Percentiles rank a stretch among this genome's conserved stretches.
These are phyloP conservation scores for Madurella mycetomatis DNA, from an alignment of 2,329 filamentous ascomycete species.

Conservation along the genomic window DNA sequence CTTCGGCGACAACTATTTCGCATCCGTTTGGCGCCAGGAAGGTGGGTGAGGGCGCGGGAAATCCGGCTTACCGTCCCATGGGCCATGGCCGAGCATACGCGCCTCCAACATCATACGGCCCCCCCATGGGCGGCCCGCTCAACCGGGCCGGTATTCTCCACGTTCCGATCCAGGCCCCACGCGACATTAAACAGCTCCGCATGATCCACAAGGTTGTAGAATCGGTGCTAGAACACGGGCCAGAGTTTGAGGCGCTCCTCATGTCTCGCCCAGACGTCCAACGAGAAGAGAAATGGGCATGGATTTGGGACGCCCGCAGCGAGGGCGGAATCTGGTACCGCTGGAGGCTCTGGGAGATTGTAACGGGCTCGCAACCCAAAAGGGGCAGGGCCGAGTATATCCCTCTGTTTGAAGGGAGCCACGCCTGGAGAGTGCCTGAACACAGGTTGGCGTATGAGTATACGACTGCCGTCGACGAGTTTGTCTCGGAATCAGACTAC, in stretches of 20 bases:
- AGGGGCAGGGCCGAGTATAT: constrained; percentile 50
- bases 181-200: constrained; percentile 71
- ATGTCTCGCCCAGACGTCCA: constrained; percentile 85
- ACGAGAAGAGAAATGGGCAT: constrained; percentile 84
- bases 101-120: constrained; percentile 65
- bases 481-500: constrained; percentile 80
- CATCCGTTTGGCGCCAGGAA: constrained; percentile 76
- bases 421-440: constrained; percentile 74
- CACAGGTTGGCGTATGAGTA: constrained; percentile 76
- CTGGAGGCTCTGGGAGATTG: constrained; percentile 82
- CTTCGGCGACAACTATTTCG: constrained; percentile 43
- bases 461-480: constrained; percentile 68
- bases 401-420: constrained; percentile 69
- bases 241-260: constrained; percentile 84
- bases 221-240: constrained; percentile 69
- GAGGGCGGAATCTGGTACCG: constrained; percentile 84
- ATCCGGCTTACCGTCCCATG: constrained; percentile 32
- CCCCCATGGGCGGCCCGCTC: constrained; percentile 37
- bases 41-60: constrained; percentile 42
- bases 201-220: constrained; percentile 89
- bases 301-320: constrained; percentile 83
- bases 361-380: constrained; percentile 58
- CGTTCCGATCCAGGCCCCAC: constrained; percentile 70
- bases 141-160: constrained; percentile 51
- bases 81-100: constrained; percentile 63